These are phyloP conservation scores for Combretum micranthum DNA, from an alignment of 345 rosid species.

Conservation along the genomic window DNA sequence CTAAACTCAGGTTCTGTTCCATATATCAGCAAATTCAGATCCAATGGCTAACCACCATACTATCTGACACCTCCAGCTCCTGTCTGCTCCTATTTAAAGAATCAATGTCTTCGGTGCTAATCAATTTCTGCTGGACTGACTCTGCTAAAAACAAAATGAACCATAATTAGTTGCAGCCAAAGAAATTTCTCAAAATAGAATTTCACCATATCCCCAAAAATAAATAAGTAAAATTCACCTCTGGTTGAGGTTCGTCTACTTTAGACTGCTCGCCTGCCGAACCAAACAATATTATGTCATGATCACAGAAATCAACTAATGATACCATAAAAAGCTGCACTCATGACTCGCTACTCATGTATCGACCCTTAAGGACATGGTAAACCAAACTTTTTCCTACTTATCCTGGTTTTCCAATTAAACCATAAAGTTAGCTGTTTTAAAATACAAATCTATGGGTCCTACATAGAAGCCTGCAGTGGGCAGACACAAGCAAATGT, in stretches of 20 bases:
- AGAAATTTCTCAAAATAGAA: too few species aligned
- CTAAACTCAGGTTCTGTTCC: background rate
- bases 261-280: slow-evolving; percentile 58
- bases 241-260: slow-evolving; percentile 37
- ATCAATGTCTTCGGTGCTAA: background rate
- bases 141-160: slow-evolving; percentile 14
- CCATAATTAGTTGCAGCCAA: too few species aligned
- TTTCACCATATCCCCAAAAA: background rate
- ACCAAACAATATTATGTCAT: background rate
- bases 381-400: too few species aligned
- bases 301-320: background rate
- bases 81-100: background rate
- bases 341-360: too few species aligned
- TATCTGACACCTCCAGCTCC: background rate
- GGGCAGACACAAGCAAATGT: too few species aligned
- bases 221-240: slow-evolving; percentile 30
- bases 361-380: too few species aligned
- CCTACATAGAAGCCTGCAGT: too few species aligned
- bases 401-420: too few species aligned
- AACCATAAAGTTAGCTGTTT: too few species aligned
- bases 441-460: too few species aligned
- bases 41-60: background rate
- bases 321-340: background rate
- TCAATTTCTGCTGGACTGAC: slow-evolving; percentile 8
- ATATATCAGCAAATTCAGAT: background rate